Evolutionary conservation across 2,329 filamentous ascomycete genomes (phyloP).

Genomic region (Stachybotrys elegans): DNA sequence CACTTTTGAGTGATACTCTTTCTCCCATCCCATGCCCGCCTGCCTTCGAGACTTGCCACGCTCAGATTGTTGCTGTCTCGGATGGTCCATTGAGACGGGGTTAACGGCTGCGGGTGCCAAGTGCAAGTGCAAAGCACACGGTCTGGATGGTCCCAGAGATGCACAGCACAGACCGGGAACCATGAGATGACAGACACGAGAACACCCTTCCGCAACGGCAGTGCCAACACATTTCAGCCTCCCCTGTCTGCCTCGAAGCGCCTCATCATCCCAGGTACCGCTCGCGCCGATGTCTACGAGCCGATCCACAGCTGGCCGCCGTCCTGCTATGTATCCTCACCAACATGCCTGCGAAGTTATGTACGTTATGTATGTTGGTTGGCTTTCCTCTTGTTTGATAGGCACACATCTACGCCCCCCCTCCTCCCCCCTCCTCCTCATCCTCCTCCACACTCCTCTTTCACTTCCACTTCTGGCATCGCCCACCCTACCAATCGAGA

Average conservation of each 20-base stretch:
- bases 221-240: constrained; percentile 11
- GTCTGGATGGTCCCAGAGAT: too few species aligned
- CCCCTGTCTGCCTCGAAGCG: constrained; percentile 16
- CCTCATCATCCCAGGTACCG: constrained; percentile 26
- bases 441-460: constrained; percentile 1
- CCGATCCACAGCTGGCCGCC: too few species aligned
- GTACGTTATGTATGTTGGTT: constrained; percentile 15
- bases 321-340: too few species aligned
- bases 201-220: constrained; percentile 10
- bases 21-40: too few species aligned
- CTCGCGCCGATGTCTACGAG: constrained; percentile 21
- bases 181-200: constrained; percentile 15
- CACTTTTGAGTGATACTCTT: too few species aligned
- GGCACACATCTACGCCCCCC: constrained; percentile 27
- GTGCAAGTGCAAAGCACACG: constrained; percentile 9
- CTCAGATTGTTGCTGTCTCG: too few species aligned
- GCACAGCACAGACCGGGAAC: too few species aligned
- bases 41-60: too few species aligned
- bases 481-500: too few species aligned
- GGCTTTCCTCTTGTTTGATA: constrained; percentile 21
- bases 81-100: too few species aligned
- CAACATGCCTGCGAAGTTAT: too few species aligned
- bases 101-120: too few species aligned
- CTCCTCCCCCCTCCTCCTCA: not conserved
- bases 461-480: not conserved